Percentiles rank a stretch among this genome's conserved stretches.
These are phyloP conservation scores for Jackrogersella multiformis DNA, from an alignment of 495 filamentous ascomycete species.

Conservation along the genomic window DNA sequence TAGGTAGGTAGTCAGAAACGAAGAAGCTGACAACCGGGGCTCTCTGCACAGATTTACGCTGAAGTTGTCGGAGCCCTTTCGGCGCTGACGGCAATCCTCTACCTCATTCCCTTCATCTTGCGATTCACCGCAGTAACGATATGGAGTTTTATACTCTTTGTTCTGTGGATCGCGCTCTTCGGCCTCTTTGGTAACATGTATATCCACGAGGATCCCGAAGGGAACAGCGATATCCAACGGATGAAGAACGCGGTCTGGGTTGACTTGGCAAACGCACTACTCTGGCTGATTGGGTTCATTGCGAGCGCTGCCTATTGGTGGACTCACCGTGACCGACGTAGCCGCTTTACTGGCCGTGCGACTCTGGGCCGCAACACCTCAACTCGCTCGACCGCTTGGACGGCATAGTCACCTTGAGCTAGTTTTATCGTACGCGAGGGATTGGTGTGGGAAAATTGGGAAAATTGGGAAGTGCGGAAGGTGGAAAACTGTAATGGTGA, in stretches of 20 bases:
- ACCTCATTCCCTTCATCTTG: conserved; percentile 69
- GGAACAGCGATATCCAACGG: conserved; percentile 66
- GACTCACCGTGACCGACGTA: conserved; percentile 51
- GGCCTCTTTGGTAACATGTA: conserved; percentile 82
- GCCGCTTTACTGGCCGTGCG: conserved; percentile 61
- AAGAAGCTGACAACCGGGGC: conserved; percentile 5
- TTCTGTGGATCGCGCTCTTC: conserved; percentile 83
- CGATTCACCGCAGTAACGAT: conserved; percentile 63
- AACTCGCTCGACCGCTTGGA: conserved; percentile 31
- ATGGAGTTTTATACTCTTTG: conserved; percentile 76
- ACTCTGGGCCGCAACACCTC: conserved; percentile 45
- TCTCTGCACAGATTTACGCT: conserved; percentile 67
- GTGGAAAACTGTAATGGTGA: neutral
- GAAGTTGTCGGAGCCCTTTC: conserved; percentile 69
- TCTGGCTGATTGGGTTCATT: conserved; percentile 72
- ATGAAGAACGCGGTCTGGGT: conserved; percentile 93
- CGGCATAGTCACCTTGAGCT: conserved; percentile 8
- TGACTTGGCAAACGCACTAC: conserved; percentile 73
- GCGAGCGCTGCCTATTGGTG: conserved; percentile 56
- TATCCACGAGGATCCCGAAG: conserved; percentile 71
- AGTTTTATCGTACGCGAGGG: neutral
- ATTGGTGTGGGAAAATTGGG: neutral
- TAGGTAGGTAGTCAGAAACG: too few species aligned
- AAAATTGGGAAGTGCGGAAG: neutral
- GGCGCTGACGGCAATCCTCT: conserved; percentile 68